Evolutionary conservation across 2,329 filamentous ascomycete species (phyloP), one percentile per base, ranked within the genome.

Genomic region (Chaetothyriales sp.): DNA sequence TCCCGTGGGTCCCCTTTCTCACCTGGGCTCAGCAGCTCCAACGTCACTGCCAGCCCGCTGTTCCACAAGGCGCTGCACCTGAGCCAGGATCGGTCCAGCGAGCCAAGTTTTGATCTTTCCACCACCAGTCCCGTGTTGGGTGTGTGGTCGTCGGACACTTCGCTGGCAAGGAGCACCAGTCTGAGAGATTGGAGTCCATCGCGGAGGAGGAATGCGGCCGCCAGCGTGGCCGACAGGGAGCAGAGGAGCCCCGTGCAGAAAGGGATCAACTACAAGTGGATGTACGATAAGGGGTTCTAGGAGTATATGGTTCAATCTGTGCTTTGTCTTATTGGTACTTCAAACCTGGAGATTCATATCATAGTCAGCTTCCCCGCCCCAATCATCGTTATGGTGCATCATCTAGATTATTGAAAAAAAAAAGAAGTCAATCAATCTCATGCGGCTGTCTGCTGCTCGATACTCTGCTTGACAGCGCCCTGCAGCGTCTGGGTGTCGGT

Each of bases 251-350:
- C 87, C 84, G 69, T 77, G 80, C 93, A 47, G 45, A 47, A 47
- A 49, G 80, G 81, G 0, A 63, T 95, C 63, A 95, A 90, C 67
- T 95, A 81, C 70, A 94, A 92, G 70, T 96, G 90, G 90, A 68
- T 95, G 53, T 96, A 95, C 63, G 87, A 95, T 67, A 86, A 81
- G 68, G 83, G 84, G 60, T 47, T 39, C 32, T 39, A 39, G 12
- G 22, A 3, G n/a, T n/a, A n/a, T n/a, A n/a, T n/a, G n/a, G n/a
- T n/a, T 25, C 3, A 25, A 25, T 25, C 3, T 25, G 22, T 25
- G 22, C 22, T 25, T 25, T n/a, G n/a, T n/a, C n/a, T n/a, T n/a
- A n/a, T n/a, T n/a, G n/a, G n/a, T n/a, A n/a, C n/a, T n/a, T n/a
- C n/a, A n/a, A n/a, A n/a, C n/a, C n/a, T n/a, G n/a, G n/a, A n/a